Evolutionary conservation across 176 grass and related monocot species (phyloP).

Genomic region (Lolium rigidum): DNA sequence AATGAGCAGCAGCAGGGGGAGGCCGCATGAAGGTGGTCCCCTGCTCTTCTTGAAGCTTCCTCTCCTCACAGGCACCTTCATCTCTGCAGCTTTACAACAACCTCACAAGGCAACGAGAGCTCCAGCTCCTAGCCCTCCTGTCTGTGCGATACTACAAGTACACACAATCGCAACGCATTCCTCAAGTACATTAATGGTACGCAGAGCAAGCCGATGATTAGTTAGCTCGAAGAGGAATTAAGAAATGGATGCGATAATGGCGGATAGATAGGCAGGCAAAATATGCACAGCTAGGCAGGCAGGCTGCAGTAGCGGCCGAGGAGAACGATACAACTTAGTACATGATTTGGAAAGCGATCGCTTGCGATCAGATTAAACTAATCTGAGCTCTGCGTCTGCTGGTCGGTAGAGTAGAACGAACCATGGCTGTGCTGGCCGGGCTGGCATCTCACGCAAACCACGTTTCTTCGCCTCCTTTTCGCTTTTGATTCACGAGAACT

Average conservation of each 20-base stretch:
- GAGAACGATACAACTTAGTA: conserved; percentile 34
- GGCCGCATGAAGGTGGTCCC: conserved; percentile 32
- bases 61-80: conserved; percentile 42
- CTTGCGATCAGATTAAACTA: background rate
- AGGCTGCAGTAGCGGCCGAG: conserved; percentile 30
- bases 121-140: background rate
- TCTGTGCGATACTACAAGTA: background rate
- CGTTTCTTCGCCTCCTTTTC: conserved; percentile 33
- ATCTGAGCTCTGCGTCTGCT: background rate
- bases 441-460: conserved; percentile 50
- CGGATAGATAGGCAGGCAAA: background rate
- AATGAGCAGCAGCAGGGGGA: conserved; percentile 49
- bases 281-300: conserved; percentile 41
- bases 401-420: conserved; percentile 44
- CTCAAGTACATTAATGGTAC: conserved; percentile 1
- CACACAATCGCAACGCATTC: background rate
- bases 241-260: conserved; percentile 50
- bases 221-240: conserved; percentile 32
- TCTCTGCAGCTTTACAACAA: conserved; percentile 42
- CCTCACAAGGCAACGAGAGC: conserved; percentile 2
- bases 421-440: background rate
- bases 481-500: conserved; percentile 36
- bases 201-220: conserved; percentile 26
- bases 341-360: conserved; percentile 42
- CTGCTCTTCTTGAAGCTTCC: conserved; percentile 38